Base-by-base conservation (phyloP, 805 yeast species). In the Tetrapisispora taiwanensis region DNA sequence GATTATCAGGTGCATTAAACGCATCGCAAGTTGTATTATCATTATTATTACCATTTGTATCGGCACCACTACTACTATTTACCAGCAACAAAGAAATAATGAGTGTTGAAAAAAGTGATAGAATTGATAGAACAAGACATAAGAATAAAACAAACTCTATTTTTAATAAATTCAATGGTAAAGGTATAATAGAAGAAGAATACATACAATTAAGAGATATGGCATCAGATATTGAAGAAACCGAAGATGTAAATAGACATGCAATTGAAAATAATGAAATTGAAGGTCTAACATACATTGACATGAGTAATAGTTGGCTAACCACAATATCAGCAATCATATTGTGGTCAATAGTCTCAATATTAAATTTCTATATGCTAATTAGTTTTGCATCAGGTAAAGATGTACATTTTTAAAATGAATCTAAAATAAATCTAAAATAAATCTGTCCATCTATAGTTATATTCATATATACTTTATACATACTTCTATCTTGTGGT, bases 1-100 rank as follows among this genome's bases (percentile, higher is more conserved):
- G 96, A 0, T 66, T 88, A 40, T 74, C 84, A 20, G 75, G 74
- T 17, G 85, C 86, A 14, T 70, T 88, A 52, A 89, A 88, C 59
- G 84, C 83, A 1, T 79, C 88, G 28, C 97, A 88, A 66, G 97
- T 88, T 27, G 83, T 86, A 18, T 70, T 88, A 33, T 79, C 90
- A 2, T 59, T 88, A 33, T 70, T 88, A 44, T 69, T 88, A 45
- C 97, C 97, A 7, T 79, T 86, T 53, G 92, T 88, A 13, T 77
- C 86, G 32, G 95, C 95, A 0, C 97, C 97, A 17, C 69, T 88
- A 57, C 74, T 88, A 44, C 82, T 77, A 58, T 84, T 88, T 60
- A 88, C 95, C 0, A 75, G 85, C 52, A 76, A 73, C 40, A 78
- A 78, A 53, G 62, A 70, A 34, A 79, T 81, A 46, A 84, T 84